A percentile compares a stretch with the other conserved stretches of the same genome.
These are phyloP conservation scores for Exobasidium cylindrosporum DNA, from an alignment of 1,284 basidiomycete genomes.

Conservation along the genomic window DNA sequence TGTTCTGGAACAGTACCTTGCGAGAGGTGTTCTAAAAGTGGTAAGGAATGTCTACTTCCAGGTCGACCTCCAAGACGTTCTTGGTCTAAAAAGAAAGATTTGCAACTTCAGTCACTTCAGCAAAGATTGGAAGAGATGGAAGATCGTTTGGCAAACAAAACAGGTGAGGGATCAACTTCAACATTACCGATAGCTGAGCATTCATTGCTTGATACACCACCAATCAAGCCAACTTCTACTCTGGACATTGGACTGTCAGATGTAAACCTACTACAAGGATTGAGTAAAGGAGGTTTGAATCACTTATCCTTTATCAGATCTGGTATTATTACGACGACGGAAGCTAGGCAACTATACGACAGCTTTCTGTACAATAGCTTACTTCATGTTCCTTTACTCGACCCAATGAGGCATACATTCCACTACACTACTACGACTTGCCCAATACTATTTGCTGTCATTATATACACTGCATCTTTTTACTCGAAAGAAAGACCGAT, in stretches of 20 bases:
- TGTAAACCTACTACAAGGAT: neutral
- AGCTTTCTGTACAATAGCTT: conserved; percentile 67
- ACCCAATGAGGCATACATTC: conserved; percentile 53
- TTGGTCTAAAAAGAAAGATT: conserved; percentile 9
- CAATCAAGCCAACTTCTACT: neutral
- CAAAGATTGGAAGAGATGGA: conserved; percentile 11
- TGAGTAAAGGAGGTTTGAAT: neutral
- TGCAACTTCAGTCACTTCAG: conserved; percentile 12
- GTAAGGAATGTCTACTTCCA: conserved; percentile 51
- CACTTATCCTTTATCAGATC: conserved; percentile 65
- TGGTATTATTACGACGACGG: conserved; percentile 73
- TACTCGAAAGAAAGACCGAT: conserved; percentile 81
- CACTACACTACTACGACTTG: conserved; percentile 44
- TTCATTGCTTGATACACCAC: neutral
- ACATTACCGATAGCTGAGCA: neutral
- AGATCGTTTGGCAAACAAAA: neutral
- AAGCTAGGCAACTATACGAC: conserved; percentile 82
- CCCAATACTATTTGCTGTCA: conserved; percentile 56
- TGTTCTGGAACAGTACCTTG: conserved; percentile 91
- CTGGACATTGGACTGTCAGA: neutral
- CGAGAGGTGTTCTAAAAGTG: conserved; percentile 60
- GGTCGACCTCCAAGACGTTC: conserved; percentile 23
- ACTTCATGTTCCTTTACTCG: conserved; percentile 39
- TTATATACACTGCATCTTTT: conserved; percentile 87
- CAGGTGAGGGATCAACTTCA: neutral